phyloP scores from a whole-genome alignment of 2,329 filamentous ascomycete genomes.

The Fusarium cicatricum region DNA sequence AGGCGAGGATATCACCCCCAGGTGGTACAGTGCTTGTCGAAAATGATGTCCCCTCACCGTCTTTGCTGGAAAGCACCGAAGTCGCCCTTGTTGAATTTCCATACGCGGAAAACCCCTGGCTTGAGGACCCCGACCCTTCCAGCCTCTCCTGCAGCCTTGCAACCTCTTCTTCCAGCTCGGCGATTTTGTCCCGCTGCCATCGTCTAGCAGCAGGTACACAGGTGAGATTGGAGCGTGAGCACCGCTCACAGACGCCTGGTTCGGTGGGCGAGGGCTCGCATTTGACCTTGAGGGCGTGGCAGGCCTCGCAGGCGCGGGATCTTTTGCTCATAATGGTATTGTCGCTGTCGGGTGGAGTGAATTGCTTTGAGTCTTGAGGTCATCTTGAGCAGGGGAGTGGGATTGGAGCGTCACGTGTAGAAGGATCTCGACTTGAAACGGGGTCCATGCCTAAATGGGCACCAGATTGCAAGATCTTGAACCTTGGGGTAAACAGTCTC shows the following conservation, averaged over 20 bases:
- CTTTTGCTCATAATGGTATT: constrained; percentile 19
- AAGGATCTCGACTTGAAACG: too few species aligned
- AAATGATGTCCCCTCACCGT: not conserved
- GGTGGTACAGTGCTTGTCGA: not conserved
- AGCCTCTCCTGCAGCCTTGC: constrained; percentile 17
- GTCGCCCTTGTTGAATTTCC: constrained; percentile 13
- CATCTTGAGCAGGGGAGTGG: too few species aligned
- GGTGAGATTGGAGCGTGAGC: constrained; percentile 8
- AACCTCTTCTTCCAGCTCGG: constrained; percentile 22
- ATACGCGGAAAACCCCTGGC: constrained; percentile 1
- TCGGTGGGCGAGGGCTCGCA: constrained; percentile 11
- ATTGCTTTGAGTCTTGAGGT: too few species aligned
- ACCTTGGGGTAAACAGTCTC: too few species aligned
- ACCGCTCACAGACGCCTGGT: constrained; percentile 16
- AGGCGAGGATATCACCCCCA: not conserved
- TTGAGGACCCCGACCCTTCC: constrained; percentile 10
- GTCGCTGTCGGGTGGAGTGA: too few species aligned
- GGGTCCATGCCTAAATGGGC: too few species aligned
- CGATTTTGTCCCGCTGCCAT: constrained; percentile 25
- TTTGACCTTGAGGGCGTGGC: constrained; percentile 28
- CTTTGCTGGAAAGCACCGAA: constrained; percentile 11
- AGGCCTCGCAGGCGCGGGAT: constrained; percentile 29
- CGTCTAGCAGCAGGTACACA: constrained; percentile 23
- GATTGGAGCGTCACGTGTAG: too few species aligned
- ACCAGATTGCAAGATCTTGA: too few species aligned